These are phyloP conservation scores for Helenozyma rhizophorensis DNA, from an alignment of 805 yeast genomes.

Conservation along the genomic window DNA sequence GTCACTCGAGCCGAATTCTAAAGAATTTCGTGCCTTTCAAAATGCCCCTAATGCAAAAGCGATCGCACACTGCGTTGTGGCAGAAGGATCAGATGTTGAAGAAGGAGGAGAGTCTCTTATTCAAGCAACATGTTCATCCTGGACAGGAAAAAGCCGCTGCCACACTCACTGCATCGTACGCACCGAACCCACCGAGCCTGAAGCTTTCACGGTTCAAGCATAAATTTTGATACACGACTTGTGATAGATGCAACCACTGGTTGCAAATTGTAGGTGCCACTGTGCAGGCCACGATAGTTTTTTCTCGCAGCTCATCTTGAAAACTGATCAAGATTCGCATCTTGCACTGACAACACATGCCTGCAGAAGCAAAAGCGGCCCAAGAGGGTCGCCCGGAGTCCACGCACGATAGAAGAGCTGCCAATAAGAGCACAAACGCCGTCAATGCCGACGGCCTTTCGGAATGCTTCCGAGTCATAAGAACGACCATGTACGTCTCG, in stretches of 20 bases:
- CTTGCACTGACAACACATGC: conserved; percentile 4
- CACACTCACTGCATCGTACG: background rate
- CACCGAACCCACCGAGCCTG: conserved; percentile 2
- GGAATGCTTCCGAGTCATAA: conserved; percentile 63
- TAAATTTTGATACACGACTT: conserved; percentile 5
- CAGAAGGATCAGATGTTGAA: conserved; percentile 35
- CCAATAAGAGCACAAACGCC: conserved; percentile 32
- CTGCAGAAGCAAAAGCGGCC: conserved; percentile 8
- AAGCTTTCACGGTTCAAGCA: conserved; percentile 10
- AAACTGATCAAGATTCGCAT: conserved; percentile 1
- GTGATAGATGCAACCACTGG: background rate
- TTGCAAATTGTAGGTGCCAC: background rate
- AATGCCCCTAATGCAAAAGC: conserved; percentile 4
- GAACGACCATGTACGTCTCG: conserved; percentile 69
- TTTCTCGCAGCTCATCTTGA: conserved; percentile 12
- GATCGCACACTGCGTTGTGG: conserved; percentile 16
- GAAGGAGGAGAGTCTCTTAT: conserved; percentile 37
- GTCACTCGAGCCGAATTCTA: conserved; percentile 30
- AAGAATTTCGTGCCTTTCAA: conserved; percentile 37
- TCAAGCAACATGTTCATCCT: conserved; percentile 18
- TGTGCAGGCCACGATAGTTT: conserved; percentile 12
- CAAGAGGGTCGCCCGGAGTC: conserved; percentile 1
- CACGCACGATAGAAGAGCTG: conserved; percentile 3
- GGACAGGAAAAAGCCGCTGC: background rate
- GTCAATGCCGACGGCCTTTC: conserved; percentile 46